Percentiles rank a stretch among this genome's conserved stretches.
phyloP scores from a whole-genome alignment of 495 filamentous ascomycete species.

The Penicillium waksmanii region DNA sequence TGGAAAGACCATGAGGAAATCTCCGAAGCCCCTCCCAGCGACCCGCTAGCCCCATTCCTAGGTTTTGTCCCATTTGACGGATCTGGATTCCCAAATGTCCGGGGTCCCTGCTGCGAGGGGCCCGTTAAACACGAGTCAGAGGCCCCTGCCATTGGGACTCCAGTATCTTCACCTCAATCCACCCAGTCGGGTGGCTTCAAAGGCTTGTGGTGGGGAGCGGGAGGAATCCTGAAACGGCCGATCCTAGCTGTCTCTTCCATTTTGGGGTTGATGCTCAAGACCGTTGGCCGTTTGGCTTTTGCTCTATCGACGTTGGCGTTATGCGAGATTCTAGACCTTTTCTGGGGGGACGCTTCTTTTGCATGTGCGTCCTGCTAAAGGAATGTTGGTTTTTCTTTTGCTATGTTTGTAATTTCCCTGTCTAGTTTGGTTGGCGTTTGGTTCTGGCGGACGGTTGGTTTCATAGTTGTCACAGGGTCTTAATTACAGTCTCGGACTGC shows the following conservation, averaged over 20 bases:
- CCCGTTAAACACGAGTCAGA: not conserved
- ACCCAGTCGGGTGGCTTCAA: not conserved
- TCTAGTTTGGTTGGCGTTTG: not conserved
- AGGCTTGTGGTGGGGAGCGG: not conserved
- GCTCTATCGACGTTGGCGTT: not conserved
- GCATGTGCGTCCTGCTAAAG: not conserved
- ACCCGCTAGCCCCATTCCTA: too few species aligned
- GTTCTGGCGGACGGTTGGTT: not conserved
- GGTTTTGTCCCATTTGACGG: too few species aligned
- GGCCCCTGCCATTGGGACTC: not conserved
- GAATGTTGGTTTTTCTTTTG: not conserved
- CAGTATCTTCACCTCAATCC: not conserved
- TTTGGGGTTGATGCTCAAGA: not conserved
- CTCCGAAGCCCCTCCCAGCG: too few species aligned
- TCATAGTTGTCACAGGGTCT: not conserved
- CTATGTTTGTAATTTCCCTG: not conserved
- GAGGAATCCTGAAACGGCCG: conserved; percentile 11
- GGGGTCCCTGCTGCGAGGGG: too few species aligned
- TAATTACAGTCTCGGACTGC: not conserved
- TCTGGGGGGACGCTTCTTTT: not conserved
- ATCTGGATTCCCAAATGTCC: too few species aligned
- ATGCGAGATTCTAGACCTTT: not conserved
- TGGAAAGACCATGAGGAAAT: too few species aligned
- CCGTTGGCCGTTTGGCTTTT: conserved; percentile 1
- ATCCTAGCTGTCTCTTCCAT: not conserved